A percentile compares a stretch with the other conserved stretches of the same genome.
Evolutionary conservation across 768 basidiomycete genomes (phyloP).

Genomic region (Suillus variegatus): DNA sequence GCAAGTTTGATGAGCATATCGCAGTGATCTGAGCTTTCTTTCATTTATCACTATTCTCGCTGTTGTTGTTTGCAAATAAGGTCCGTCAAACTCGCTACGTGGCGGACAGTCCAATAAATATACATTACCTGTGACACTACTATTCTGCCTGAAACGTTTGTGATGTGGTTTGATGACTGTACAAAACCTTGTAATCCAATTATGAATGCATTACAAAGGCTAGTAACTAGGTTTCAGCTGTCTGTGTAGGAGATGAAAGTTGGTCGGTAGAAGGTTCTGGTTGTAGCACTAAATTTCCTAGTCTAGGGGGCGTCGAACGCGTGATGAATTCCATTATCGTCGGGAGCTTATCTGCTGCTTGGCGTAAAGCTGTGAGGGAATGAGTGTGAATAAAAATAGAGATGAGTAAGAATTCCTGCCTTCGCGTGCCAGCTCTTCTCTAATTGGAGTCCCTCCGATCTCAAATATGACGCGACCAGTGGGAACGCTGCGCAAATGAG

Average conservation of each 20-base stretch:
- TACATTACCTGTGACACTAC: not conserved
- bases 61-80: not conserved
- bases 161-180: not conserved
- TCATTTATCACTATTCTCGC: constrained; percentile 2
- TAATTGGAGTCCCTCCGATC: constrained; percentile 85
- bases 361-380: constrained; percentile 66
- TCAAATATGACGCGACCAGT: constrained; percentile 92
- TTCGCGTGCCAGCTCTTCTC: constrained; percentile 91
- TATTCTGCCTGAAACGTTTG: not conserved
- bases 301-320: constrained; percentile 63
- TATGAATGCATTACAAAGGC: not conserved
- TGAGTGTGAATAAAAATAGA: constrained; percentile 2
- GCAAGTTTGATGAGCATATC: constrained; percentile 87
- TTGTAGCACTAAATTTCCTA: constrained; percentile 65
- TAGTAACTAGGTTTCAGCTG: constrained; percentile 13
- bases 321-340: constrained; percentile 86
- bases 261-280: constrained; percentile 24
- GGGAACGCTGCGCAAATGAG: constrained; percentile 60
- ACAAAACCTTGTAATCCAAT: not conserved
- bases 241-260: constrained; percentile 5
- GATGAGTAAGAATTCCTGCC: constrained; percentile 47
- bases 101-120: too few species aligned
- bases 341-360: constrained; percentile 87
- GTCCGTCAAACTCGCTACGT: not conserved
- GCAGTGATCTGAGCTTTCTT: constrained; percentile 27